Evolutionary conservation across 306 rosid species (phyloP), one percentile per base, ranked within the genome.

Genomic region (Spatholobus suberectus): DNA sequence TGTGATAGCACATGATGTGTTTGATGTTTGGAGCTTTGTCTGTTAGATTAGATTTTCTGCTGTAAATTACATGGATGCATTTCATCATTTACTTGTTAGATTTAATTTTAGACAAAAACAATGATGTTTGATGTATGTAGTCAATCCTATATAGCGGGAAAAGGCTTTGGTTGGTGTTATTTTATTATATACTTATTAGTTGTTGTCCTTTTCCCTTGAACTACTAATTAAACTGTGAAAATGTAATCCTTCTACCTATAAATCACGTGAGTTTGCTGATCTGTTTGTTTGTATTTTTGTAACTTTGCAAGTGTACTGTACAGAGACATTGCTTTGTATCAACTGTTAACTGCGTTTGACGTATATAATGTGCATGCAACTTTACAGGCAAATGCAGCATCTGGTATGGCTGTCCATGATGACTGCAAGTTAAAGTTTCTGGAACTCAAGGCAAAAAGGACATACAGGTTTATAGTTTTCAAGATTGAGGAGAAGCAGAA

Each of bases 371-470:
- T 66, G 46, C 23, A 8, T 86, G 67, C 72, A 49, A 82, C 44
- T 57, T 40, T 43, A 67, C 80, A 87, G 92, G 89, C 92, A 58
- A 89, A 86, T 43, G 89, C 81, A 6, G 81, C 81, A n/a, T 76
- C 80, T 0, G 80, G 80, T 40, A 89, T 89, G 86, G 90, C 89
- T 51, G 92, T 86, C 82, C 26, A 89, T 58, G 92, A 89, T 80
- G 92, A 89, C 26, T 89, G 92, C 86, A 89, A 89, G 59, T 73
- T 87, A 67, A 89, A 82, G 78, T 89, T 89, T 73, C 11, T 82
- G 87, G 90, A 82, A 68, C 90, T 89, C 34, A 89, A 89, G 66
- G 90, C 92, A 0, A 89, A 89, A 74, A 85, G 92, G 74, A 47
- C 82, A 20, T 49, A 78, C 21, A 63, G 82, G 17, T 78, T 63